Evolutionary conservation across 768 basidiomycete genomes (phyloP), one percentile per base, ranked within the genome.

Genomic region (Inosperma sp.): DNA sequence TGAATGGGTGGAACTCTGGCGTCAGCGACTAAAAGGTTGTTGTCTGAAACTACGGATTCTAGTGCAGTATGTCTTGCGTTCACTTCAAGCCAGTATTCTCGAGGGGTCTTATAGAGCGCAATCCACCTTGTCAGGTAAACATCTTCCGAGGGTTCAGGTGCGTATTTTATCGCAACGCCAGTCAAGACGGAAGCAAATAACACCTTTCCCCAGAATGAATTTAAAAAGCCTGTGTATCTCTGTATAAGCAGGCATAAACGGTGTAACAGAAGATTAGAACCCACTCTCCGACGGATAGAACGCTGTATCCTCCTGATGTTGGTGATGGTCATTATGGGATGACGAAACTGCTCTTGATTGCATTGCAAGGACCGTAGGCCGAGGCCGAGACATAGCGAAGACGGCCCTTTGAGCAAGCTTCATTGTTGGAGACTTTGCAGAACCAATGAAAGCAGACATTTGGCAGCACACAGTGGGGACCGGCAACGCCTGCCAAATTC

Each of bases 51-150:
- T 54, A 78, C 64, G 52, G 73, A 64, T 51, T 70, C 67, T 65
- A 72, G 63, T 5, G 71, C 68, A 0, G 82, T 73, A 63, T 88
- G 82, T 56, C 78, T 75, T 53, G 77, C 75, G 56, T 82, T 84
- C 57, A 77, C 51, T 7, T 69, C 60, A 27, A 76, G 65, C 83
- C 83, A 87, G 51, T 75, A 65, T 45, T 80, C 74, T 23, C 66
- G 59, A 5, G 85, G 72, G 2, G 79, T 74, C 31, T 66, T 66
- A 67, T 81, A 84, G 61, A 81, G 62, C 22, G 75, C 72, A 58
- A 90, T 79, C 77, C 80, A 86, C 35, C 77, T 77, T 10, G 85
- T 85, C 61, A 89, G 62, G 58, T 79, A 81, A 43, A 74, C 77
- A 52, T 86, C 80, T 31, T 85, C 78, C 25, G 68, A 69, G 6